Base-by-base conservation (phyloP, 2,329 filamentous ascomycete species). In the Dothideomycetes sp. region DNA sequence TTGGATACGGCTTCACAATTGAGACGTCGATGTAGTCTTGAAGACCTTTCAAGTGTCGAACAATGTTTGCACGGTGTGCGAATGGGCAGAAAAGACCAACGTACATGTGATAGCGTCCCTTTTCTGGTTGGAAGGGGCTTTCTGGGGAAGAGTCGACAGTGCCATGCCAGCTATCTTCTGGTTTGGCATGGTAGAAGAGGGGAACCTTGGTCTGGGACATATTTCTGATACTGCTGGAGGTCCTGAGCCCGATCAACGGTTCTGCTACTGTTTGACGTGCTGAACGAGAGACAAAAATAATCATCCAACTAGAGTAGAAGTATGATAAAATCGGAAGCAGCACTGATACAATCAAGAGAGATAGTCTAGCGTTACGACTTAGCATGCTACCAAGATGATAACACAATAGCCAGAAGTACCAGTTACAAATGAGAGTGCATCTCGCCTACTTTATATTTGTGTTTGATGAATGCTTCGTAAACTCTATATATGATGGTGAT, bases 41-140 rank as follows among this genome's bases (percentile, higher is more conserved):
- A 2, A 81, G 64, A 24, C 72, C 70, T 50, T 77, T 76, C 36
- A 80, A 60, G 36, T 75, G 64, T 4, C 74, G 65, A 7, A 75
- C 62, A 9, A 80, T 57, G 47, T 76, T 77, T 12, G 58, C 70
- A 9, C 76, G 68, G 50, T 80, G 77, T 2, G 77, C 75, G 47
- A 79, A 80, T 2, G 76, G 77, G 49, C 76, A 80, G 59, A 81
- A 81, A 19, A 79, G 65, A 15, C 75, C 69, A 31, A 75, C 68
- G 48, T 73, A 74, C 2, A 75, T 55, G 49, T 75, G 70, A 53
- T 75, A 75, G 31, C 72, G 63, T 34, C 62, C 63, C 29, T 61
- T 63, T 46, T 72, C 68, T 2, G 69, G 65, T 4, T 63, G 61
- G 48, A 74, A 75, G 12, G 65, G 56, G 11, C 64, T 62, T 12